Conservation (phyloP, 352 stramenopile species). For the Globisporangium cystogenes region DNA sequence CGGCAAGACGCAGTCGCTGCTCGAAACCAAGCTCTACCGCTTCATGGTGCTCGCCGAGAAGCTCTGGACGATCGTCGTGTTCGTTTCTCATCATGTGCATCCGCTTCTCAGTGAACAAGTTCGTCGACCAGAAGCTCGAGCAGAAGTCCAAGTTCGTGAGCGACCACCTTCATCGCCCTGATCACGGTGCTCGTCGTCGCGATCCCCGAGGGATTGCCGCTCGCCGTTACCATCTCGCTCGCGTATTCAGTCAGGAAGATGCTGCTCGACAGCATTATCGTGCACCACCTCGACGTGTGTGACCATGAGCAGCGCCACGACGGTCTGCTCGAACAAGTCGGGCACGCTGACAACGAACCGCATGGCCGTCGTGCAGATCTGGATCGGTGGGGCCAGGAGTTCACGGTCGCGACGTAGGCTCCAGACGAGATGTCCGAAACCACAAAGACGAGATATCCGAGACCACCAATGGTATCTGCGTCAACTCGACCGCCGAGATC, state of each 20-base stretch:
- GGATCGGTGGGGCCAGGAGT: constrained; percentile 64
- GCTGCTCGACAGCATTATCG: constrained; percentile 86
- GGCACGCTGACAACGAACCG: constrained; percentile 96
- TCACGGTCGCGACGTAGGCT: constrained; percentile 38
- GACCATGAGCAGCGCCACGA: constrained; percentile 94
- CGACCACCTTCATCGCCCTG: constrained; percentile 76
- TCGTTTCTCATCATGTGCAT: constrained; percentile 78
- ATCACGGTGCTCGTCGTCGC: constrained; percentile 95
- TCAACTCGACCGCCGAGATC: constrained; percentile 78
- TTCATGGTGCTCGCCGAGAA: constrained; percentile 85
- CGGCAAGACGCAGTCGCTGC: constrained; percentile 51
- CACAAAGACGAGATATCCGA: constrained; percentile 65
- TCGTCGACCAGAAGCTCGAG: constrained; percentile 26
- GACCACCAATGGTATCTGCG: constrained; percentile 49
- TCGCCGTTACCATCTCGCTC: constrained; percentile 96
- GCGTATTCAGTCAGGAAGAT: constrained; percentile 96
- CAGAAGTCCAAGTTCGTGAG: constrained; percentile 54
- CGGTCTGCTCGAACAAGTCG: constrained; percentile 98
- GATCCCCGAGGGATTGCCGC: constrained; percentile 95
- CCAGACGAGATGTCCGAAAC: constrained; percentile 52
- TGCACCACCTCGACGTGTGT: constrained; percentile 83
- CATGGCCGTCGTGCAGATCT: constrained; percentile 95
- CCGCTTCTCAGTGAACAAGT: constrained; percentile 62
- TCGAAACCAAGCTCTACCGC: constrained; percentile 83
- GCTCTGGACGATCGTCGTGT: constrained; percentile 57